Percentiles rank a stretch among this genome's conserved stretches.
Evolutionary conservation across 345 rosid genomes (phyloP).

Genomic region (Pugionium dolabratum): DNA sequence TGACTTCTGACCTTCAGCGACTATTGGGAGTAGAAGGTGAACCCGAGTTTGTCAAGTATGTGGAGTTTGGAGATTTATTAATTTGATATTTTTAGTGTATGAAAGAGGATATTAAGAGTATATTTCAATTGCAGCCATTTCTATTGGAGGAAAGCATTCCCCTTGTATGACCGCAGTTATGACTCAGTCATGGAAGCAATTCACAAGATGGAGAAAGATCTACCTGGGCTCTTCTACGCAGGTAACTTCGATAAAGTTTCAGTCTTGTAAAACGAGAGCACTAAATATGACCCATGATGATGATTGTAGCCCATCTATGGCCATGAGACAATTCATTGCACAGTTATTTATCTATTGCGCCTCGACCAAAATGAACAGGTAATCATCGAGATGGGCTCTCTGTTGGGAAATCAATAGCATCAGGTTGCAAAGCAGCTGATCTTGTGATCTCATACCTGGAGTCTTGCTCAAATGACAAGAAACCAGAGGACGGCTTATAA

Average conservation of each 20-base stretch:
- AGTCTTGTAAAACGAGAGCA: constrained; percentile 17
- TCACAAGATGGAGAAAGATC: constrained; percentile 73
- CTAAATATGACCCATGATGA: constrained; percentile 8
- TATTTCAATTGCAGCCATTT: constrained; percentile 63
- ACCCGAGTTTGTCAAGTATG: constrained; percentile 78
- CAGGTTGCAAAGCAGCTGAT: constrained; percentile 93
- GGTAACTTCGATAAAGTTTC: constrained; percentile 49
- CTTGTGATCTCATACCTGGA: constrained; percentile 73
- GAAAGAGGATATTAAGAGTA: constrained; percentile 6
- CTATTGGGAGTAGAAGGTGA: constrained; percentile 90
- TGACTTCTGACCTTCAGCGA: constrained; percentile 78
- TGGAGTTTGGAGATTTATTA: constrained; percentile 6
- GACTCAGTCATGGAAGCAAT: constrained; percentile 64
- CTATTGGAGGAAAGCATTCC: constrained; percentile 91
- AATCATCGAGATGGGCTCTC: constrained; percentile 88
- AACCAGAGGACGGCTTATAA: constrained; percentile 35
- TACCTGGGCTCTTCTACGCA: constrained; percentile 94
- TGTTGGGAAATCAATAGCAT: constrained; percentile 78
- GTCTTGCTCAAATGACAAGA: constrained; percentile 50
- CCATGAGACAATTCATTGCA: not conserved
- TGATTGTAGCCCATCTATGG: constrained; percentile 7
- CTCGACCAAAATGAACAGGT: constrained; percentile 46
- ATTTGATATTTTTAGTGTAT: constrained; percentile 9
- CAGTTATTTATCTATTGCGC: constrained; percentile 11
- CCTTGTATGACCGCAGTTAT: constrained; percentile 71